phyloP scores from a whole-genome alignment of 495 filamentous ascomycete species.

The Aspergillus ellipticus region DNA sequence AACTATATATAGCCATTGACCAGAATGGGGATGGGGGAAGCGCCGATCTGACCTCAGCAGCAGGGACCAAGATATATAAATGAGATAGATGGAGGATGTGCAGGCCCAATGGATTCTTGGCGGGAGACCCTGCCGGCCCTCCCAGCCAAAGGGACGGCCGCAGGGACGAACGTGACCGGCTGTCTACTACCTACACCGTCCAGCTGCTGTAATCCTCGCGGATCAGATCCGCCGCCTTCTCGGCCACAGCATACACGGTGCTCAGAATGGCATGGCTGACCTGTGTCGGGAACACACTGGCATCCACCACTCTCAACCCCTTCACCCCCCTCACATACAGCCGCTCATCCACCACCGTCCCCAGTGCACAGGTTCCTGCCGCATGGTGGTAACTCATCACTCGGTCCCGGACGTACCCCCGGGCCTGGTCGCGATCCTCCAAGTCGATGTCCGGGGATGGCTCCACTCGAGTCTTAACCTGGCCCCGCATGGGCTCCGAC shows the following conservation, averaged over 20 bases:
- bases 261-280: not conserved
- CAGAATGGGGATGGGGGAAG: too few species aligned
- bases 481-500: not conserved
- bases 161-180: too few species aligned
- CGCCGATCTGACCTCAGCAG: too few species aligned
- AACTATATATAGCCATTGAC: too few species aligned
- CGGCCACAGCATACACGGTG: too few species aligned
- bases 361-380: not conserved
- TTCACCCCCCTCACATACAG: not conserved
- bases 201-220: not conserved
- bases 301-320: not conserved
- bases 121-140: too few species aligned
- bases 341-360: not conserved
- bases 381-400: not conserved
- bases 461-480: not conserved
- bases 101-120: too few species aligned
- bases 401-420: not conserved
- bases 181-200: not conserved
- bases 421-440: not conserved
- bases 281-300: not conserved
- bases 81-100: too few species aligned
- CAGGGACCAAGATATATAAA: too few species aligned
- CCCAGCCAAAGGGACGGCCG: too few species aligned
- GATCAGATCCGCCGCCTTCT: not conserved
- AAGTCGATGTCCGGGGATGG: not conserved